These are phyloP conservation scores for Saturnispora saitoi DNA, from an alignment of 805 yeast species.

Conservation along the genomic window DNA sequence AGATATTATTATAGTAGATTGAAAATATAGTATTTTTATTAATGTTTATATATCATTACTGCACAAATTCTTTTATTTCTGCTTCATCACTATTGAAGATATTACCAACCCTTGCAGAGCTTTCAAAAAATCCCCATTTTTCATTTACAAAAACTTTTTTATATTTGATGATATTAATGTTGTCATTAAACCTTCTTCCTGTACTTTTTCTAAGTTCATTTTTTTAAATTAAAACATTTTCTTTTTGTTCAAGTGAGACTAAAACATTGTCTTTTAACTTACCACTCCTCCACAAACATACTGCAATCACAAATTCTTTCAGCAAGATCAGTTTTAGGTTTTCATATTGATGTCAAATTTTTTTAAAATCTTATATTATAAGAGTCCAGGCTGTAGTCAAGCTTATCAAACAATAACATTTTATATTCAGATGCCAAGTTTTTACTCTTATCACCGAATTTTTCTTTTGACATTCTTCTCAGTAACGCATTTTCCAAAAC, in stretches of 20 bases:
- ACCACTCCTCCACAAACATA: conserved; percentile 19
- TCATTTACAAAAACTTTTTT: conserved; percentile 23
- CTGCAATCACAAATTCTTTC: conserved; percentile 15
- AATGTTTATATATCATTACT: not conserved
- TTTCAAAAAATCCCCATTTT: conserved; percentile 30
- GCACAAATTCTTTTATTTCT: not conserved
- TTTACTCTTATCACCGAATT: not conserved
- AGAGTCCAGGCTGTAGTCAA: conserved; percentile 13
- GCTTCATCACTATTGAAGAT: conserved; percentile 17
- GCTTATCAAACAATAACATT: conserved; percentile 14
- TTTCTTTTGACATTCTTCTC: conserved; percentile 2
- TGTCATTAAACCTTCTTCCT: conserved; percentile 20
- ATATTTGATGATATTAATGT: conserved; percentile 22
- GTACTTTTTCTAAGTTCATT: conserved; percentile 26
- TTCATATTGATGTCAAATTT: conserved; percentile 26
- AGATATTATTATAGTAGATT: conserved; percentile 10
- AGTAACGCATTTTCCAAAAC: conserved; percentile 17
- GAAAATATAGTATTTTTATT: not conserved
- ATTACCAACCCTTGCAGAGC: conserved; percentile 28
- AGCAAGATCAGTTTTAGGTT: conserved; percentile 21
- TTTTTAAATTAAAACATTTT: conserved; percentile 24
- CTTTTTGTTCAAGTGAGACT: conserved; percentile 23
- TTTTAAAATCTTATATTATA: conserved; percentile 26
- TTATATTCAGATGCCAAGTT: conserved; percentile 20
- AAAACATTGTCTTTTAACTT: conserved; percentile 18